These are phyloP conservation scores for Coffea eugenioides DNA, from an alignment of 257 asterid species.

Conservation along the genomic window DNA sequence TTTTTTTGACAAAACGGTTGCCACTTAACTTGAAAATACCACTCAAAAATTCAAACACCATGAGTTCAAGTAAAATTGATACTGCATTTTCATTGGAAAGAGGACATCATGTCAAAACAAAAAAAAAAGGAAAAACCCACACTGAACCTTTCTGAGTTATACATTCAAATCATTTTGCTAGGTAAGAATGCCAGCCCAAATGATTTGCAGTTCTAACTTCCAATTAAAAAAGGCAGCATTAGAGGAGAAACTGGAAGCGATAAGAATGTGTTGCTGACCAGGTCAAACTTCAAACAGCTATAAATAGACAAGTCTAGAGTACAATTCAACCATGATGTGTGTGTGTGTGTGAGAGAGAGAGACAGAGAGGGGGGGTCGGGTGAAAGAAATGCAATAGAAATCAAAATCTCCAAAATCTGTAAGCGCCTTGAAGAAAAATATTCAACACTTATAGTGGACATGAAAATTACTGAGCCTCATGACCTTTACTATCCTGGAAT, in stretches of 20 bases:
- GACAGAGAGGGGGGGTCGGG: background rate
- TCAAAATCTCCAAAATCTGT: background rate
- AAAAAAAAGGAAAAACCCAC: background rate
- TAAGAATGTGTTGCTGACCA: background rate
- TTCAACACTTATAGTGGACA: background rate
- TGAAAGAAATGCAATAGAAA: background rate
- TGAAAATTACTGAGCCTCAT: background rate
- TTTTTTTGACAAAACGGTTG: background rate
- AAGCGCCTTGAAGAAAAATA: background rate
- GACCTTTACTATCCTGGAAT: background rate
- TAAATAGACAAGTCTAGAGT: background rate
- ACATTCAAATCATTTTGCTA: background rate
- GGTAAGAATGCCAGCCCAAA: slow-evolving; percentile 1
- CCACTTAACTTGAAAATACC: background rate
- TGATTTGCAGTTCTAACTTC: background rate
- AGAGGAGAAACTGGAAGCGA: background rate
- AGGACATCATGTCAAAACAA: background rate
- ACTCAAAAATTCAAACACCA: background rate
- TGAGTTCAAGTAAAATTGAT: background rate
- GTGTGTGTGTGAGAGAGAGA: background rate
- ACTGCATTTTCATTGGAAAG: background rate
- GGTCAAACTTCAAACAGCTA: background rate
- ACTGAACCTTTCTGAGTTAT: background rate
- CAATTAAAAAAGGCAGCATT: background rate
- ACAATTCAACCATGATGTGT: background rate